Conservation (phyloP, 352 stramenopile genomes). For the Pythium volutum region DNA sequence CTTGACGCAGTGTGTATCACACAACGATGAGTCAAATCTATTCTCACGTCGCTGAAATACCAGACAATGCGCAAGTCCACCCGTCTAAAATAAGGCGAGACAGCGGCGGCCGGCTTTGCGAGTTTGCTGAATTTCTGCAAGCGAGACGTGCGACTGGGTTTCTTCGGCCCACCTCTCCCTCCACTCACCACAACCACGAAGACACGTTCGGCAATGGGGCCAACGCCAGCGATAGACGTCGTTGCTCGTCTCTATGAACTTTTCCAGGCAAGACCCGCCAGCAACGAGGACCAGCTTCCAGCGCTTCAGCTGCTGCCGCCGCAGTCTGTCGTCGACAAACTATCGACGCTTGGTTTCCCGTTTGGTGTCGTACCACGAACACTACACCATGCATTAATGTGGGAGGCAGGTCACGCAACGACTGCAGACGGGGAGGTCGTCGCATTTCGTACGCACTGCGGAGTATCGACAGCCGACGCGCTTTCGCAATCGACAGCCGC, state of each 20-base stretch:
- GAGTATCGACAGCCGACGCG: neutral
- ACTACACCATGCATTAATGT: slow-evolving; percentile 6
- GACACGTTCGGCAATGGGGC: neutral
- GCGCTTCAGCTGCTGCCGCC: neutral
- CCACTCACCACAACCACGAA: too few species aligned
- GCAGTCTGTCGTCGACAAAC: neutral
- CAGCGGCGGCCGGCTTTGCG: too few species aligned
- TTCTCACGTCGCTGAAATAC: too few species aligned
- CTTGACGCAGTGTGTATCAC: too few species aligned
- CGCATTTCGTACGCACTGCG: neutral
- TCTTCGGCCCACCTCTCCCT: too few species aligned
- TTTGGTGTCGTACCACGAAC: neutral
- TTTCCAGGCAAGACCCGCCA: neutral
- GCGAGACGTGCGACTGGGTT: too few species aligned
- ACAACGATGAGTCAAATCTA: too few species aligned
- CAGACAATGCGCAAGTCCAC: too few species aligned
- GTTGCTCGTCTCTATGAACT: neutral
- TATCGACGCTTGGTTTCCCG: neutral
- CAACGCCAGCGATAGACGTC: neutral
- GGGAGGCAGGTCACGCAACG: neutral
- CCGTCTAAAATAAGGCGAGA: neutral
- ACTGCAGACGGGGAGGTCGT: neutral
- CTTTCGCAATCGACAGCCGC: neutral
- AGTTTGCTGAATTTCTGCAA: too few species aligned
- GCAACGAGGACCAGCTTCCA: neutral